Conservation (phyloP, 495 filamentous ascomycete species). For the Pseudomonodictys pantanalensis region DNA sequence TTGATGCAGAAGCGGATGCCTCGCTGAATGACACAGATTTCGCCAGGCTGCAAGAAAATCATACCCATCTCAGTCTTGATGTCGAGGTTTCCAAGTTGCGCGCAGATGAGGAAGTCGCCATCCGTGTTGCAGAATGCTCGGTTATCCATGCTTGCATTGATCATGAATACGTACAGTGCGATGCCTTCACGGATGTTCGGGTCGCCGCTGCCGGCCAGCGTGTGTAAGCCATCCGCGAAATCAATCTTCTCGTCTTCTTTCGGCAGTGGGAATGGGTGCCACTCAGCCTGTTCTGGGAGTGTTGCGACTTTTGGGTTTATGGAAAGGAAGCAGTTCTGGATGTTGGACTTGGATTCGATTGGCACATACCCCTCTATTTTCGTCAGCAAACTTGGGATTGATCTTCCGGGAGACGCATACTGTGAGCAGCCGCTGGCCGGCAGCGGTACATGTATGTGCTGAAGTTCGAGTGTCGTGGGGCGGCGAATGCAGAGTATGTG, state of each 20-base stretch:
- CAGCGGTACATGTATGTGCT: constrained; percentile 47
- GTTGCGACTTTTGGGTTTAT: constrained; percentile 44
- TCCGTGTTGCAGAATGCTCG: constrained; percentile 46
- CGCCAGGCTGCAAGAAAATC: constrained; percentile 46
- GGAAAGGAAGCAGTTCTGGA: constrained; percentile 45
- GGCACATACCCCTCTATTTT: constrained; percentile 41
- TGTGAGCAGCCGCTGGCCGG: constrained; percentile 45
- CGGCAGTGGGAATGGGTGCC: constrained; percentile 46
- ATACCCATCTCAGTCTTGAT: constrained; percentile 47
- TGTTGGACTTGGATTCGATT: constrained; percentile 41
- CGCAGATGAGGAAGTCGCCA: constrained; percentile 46
- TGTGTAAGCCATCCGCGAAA: constrained; percentile 46
- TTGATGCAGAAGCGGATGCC: constrained; percentile 40
- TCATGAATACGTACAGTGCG: constrained; percentile 43
- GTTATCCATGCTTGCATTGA: constrained; percentile 42
- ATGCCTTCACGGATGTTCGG: constrained; percentile 43
- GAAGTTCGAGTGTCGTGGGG: constrained; percentile 44
- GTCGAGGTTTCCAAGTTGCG: constrained; percentile 45
- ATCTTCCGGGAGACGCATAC: constrained; percentile 29
- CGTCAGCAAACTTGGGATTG: no score
- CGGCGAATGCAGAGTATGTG: constrained; percentile 41
- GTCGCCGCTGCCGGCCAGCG: constrained; percentile 44
- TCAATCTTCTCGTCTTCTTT: constrained; percentile 41
- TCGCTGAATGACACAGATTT: constrained; percentile 46
- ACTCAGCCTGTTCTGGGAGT: constrained; percentile 44